phyloP scores from a whole-genome alignment of 768 basidiomycete genomes.

The Austroboletus eburneus region DNA sequence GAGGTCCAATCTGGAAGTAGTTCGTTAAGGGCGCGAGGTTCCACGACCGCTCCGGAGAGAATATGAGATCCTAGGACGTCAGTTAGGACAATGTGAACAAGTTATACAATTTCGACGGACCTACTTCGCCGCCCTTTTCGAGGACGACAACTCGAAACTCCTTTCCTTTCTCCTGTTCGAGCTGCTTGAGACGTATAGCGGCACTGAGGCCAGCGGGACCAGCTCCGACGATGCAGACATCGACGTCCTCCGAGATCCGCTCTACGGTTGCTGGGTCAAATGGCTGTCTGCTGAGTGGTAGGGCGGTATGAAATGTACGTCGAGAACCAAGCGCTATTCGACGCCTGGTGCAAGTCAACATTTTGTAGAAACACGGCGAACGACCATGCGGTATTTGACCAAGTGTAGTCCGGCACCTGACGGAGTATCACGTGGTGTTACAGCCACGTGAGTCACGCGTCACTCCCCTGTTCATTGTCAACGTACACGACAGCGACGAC shows the following conservation, averaged over 20 bases:
- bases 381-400: too few species aligned
- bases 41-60: slow-evolving; percentile 92
- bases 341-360: slow-evolving; percentile 8
- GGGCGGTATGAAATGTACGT: slow-evolving; percentile 18
- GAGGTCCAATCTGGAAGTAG: slow-evolving; percentile 83
- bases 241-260: slow-evolving; percentile 85
- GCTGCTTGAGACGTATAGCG: slow-evolving; percentile 94
- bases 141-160: slow-evolving; percentile 90
- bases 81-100: background rate
- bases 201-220: slow-evolving; percentile 95
- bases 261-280: slow-evolving; percentile 65
- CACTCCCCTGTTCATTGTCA: too few species aligned
- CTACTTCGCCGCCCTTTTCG: slow-evolving; percentile 93
- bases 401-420: too few species aligned
- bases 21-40: slow-evolving; percentile 87
- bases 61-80: slow-evolving; percentile 75
- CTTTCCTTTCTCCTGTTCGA: slow-evolving; percentile 72
- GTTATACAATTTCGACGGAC: slow-evolving; percentile 44
- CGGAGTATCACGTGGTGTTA: too few species aligned
- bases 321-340: slow-evolving; percentile 1
- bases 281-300: slow-evolving; percentile 24
- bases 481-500: too few species aligned
- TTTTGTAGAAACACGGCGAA: background rate
- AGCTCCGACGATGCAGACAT: slow-evolving; percentile 95
- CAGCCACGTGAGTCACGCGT: too few species aligned